phyloP scores from a whole-genome alignment of 2,329 filamentous ascomycete genomes.

The Aspergillus sp. region DNA sequence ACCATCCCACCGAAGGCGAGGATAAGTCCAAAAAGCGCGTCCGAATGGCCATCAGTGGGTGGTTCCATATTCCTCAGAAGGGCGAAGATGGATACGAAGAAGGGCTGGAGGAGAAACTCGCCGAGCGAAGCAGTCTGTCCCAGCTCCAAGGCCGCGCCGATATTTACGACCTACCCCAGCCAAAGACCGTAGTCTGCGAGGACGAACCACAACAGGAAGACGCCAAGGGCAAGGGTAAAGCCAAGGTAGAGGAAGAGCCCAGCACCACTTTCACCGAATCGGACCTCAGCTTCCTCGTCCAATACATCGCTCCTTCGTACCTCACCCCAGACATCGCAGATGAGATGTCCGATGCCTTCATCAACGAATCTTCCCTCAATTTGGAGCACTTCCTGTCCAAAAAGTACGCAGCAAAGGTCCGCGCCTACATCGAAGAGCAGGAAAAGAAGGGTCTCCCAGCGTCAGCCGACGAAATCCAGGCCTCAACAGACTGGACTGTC shows the following conservation, averaged over 20 bases:
- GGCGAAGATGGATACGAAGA: conserved; percentile 89
- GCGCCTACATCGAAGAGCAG: conserved; percentile 66
- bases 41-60: conserved; percentile 96
- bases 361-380: conserved; percentile 79
- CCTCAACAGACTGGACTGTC: conserved; percentile 66
- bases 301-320: conserved; percentile 87
- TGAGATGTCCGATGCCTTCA: conserved; percentile 75
- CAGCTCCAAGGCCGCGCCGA: conserved; percentile 91
- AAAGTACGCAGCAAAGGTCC: conserved; percentile 73
- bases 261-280: conserved; percentile 65
- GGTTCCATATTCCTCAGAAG: conserved; percentile 96
- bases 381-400: conserved; percentile 75
- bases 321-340: conserved; percentile 89
- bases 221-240: conserved; percentile 37
- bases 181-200: conserved; percentile 53
- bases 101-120: conserved; percentile 84
- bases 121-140: conserved; percentile 84
- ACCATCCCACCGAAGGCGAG: conserved; percentile 63
- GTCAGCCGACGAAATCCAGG: conserved; percentile 57
- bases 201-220: conserved; percentile 33
- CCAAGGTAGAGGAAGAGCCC: conserved; percentile 49
- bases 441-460: conserved; percentile 52
- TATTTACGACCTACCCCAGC: conserved; percentile 78
- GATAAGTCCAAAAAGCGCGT: conserved; percentile 64
- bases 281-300: conserved; percentile 85